Conservation (phyloP, 768 basidiomycete species). For the Basidioascus undulatus region DNA sequence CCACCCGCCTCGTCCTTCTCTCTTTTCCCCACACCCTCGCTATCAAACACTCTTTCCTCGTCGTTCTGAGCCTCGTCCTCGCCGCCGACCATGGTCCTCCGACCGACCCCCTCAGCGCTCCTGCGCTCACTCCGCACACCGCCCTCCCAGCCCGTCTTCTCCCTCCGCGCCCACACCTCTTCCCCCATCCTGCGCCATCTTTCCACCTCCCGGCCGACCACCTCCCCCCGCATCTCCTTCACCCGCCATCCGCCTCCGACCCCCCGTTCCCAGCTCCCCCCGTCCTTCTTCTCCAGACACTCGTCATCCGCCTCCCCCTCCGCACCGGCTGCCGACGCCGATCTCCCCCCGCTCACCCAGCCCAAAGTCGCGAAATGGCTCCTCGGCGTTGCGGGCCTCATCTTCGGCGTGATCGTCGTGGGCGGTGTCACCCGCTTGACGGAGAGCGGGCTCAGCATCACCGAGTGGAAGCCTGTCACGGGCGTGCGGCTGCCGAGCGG, state of each 20-base stretch:
- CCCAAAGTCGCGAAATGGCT: constrained; percentile 65
- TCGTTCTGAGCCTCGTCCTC: too few species aligned
- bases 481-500: constrained; percentile 67
- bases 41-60: too few species aligned
- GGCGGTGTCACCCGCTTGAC: constrained; percentile 92
- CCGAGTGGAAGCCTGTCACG: constrained; percentile 86
- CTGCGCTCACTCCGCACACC: too few species aligned
- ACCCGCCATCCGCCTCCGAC: not conserved
- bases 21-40: too few species aligned
- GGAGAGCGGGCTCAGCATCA: constrained; percentile 90
- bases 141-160: not conserved
- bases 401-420: constrained; percentile 78
- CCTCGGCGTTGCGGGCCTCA: constrained; percentile 54
- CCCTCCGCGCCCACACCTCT: not conserved
- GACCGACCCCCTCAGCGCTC: too few species aligned
- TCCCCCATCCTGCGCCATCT: constrained; percentile 1
- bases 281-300: constrained; percentile 24
- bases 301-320: constrained; percentile 10
- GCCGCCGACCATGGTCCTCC: too few species aligned
- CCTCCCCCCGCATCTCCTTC: not conserved
- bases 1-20: too few species aligned
- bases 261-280: constrained; percentile 6
- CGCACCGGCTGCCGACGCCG: too few species aligned
- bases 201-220: not conserved
- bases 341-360: constrained; percentile 35